A percentile compares a stretch with the other conserved stretches of the same genome.
Evolutionary conservation across 2,329 filamentous ascomycete genomes (phyloP).

Genomic region (Pseudogymnoascus sp.): DNA sequence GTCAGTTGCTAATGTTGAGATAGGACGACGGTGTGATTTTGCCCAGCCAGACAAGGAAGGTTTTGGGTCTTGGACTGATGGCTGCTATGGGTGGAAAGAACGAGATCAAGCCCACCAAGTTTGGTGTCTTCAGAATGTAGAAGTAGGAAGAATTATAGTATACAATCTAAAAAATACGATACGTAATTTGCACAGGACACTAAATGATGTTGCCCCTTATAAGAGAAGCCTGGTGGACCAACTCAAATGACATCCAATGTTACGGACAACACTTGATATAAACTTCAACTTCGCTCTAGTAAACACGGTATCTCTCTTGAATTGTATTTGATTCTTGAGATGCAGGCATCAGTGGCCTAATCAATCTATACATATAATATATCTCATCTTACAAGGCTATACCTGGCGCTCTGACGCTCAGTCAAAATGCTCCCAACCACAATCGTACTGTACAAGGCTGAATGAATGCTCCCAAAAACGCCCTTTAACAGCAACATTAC

Average conservation of each 20-base stretch:
- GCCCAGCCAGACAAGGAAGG: slow-evolving; percentile 65
- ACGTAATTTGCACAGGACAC: neutral
- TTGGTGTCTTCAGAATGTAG: slow-evolving; percentile 80
- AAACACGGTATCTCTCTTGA: neutral
- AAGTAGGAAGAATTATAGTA: slow-evolving; percentile 7
- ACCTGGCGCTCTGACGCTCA: slow-evolving; percentile 3
- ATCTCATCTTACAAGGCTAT: slow-evolving; percentile 2
- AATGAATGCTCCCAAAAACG: slow-evolving; percentile 5
- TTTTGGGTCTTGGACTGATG: slow-evolving; percentile 65
- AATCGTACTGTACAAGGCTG: slow-evolving; percentile 8
- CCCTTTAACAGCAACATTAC: neutral
- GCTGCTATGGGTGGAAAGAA: slow-evolving; percentile 64
- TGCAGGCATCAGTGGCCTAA: neutral
- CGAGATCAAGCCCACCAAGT: slow-evolving; percentile 56
- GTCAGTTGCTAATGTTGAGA: slow-evolving; percentile 10
- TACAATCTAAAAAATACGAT: neutral
- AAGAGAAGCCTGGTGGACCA: too few relatives aligned
- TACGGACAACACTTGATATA: neutral
- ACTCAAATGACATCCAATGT: neutral
- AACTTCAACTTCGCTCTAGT: neutral
- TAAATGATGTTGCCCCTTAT: neutral
- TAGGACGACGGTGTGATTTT: slow-evolving; percentile 74
- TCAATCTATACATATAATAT: slow-evolving; percentile 7
- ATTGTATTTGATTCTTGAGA: slow-evolving; percentile 1
- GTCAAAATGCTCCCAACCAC: neutral